Percentiles rank a stretch among this genome's conserved stretches.
phyloP scores from a whole-genome alignment of 306 rosid genomes.

The Sicyos edulis region DNA sequence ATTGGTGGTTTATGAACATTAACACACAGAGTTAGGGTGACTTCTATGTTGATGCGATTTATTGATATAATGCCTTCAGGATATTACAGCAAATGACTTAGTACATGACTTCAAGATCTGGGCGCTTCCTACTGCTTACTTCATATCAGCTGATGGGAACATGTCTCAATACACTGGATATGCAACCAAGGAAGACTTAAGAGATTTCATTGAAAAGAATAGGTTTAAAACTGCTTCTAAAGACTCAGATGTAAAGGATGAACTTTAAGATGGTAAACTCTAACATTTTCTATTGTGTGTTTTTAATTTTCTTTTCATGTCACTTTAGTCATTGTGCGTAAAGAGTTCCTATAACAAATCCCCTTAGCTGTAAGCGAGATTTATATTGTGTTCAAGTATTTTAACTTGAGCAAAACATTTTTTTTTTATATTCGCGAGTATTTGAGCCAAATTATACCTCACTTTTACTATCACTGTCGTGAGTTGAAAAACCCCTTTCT shows the following conservation, averaged over 20 bases:
- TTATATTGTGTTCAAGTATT: too few species aligned
- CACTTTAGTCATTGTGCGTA: neutral
- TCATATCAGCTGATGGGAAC: slow-evolving; percentile 66
- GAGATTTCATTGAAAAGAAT: slow-evolving; percentile 68
- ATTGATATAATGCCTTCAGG: slow-evolving; percentile 38
- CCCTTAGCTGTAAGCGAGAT: neutral
- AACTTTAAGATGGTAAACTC: slow-evolving; percentile 52
- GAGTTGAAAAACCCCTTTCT: too few species aligned
- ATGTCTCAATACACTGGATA: slow-evolving; percentile 38
- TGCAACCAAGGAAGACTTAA: slow-evolving; percentile 67
- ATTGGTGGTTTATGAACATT: neutral
- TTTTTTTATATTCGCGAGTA: too few species aligned
- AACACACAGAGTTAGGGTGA: too few species aligned
- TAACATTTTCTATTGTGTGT: neutral
- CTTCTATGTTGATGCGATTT: neutral
- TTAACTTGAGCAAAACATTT: neutral
- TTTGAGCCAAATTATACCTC: too few species aligned
- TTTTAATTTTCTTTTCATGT: neutral
- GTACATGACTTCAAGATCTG: slow-evolving; percentile 46
- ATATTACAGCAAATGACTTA: slow-evolving; percentile 71
- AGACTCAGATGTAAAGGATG: slow-evolving; percentile 19
- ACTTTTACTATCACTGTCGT: too few species aligned
- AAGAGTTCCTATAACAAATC: neutral
- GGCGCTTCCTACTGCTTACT: slow-evolving; percentile 75
- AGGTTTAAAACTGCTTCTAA: slow-evolving; percentile 37